Evolutionary conservation across 768 basidiomycete species (phyloP).

Genomic region (Auriscalpium orientale): DNA sequence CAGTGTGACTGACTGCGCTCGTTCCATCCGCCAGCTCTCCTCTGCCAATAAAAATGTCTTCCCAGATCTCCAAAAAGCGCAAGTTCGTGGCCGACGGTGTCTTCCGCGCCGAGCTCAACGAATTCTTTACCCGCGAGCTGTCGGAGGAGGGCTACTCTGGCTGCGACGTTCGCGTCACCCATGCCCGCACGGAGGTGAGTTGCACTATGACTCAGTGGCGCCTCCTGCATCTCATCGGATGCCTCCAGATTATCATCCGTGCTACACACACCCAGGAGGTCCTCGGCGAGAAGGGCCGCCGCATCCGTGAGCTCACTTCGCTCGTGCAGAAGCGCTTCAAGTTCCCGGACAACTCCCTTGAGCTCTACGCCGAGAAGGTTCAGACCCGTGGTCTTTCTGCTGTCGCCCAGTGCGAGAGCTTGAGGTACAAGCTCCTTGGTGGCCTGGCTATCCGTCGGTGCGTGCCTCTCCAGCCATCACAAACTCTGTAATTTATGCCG

Average conservation of each 20-base stretch:
- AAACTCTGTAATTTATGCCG: not conserved
- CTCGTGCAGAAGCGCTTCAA: constrained; percentile 99
- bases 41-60: constrained; percentile 51
- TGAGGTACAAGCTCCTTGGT: constrained; percentile 98
- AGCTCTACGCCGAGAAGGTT: constrained; percentile 99
- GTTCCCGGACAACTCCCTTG: constrained; percentile 98
- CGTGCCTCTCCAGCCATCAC: constrained; percentile 22
- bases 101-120: constrained; percentile 97
- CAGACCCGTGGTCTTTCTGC: constrained; percentile 97
- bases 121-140: constrained; percentile 97
- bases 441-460: constrained; percentile 98
- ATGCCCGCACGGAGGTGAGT: constrained; percentile 90
- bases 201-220: not conserved
- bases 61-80: constrained; percentile 95
- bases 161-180: constrained; percentile 98
- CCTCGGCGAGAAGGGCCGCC: constrained; percentile 97
- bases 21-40: constrained; percentile 1
- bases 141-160: constrained; percentile 99
- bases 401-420: constrained; percentile 95
- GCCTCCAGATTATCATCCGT: constrained; percentile 88
- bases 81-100: constrained; percentile 99
- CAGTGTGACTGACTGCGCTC: not conserved
- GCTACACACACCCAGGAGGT: constrained; percentile 99
- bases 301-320: constrained; percentile 96
- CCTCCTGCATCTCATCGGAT: constrained; percentile 3